Evolutionary conservation across 176 grass and related monocot genomes (phyloP), one percentile per base, ranked within the genome.

Genomic region (Typha latifolia): DNA sequence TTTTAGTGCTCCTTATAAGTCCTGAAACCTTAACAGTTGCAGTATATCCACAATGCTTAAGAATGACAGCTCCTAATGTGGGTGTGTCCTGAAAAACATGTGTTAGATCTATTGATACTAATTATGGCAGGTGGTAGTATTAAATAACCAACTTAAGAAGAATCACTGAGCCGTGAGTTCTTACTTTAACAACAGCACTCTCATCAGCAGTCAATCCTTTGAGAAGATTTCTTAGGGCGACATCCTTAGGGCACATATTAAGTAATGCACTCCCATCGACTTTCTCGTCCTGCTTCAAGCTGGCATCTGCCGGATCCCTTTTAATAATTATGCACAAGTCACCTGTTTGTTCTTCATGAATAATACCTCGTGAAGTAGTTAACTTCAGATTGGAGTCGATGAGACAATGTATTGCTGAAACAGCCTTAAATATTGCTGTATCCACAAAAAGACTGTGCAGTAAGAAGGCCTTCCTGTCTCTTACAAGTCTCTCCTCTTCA

Each of bases 151-250:
- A 66, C 9, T 43, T 9, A 43, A 43, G 5, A 43, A 43, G 37
- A 43, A 43, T 43, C 37, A 43, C 7, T 43, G 37, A 52, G 76
- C 18, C n/a, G 12, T 34, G 70, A 48, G 22, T 3, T 56, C 66
- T 82, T 77, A 99, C 94, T 84, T 93, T 93, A 73, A 82, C 77
- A 56, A 80, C 57, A 7, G 85, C 81, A 52, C 56, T 87, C 72
- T 99, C 94, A 79, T 99, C 89, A 68, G 86, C 87, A 47, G 89
- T 90, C 68, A 99, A 86, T 62, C 94, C 94, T 82, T 99, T 99
- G 9, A 99, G 78, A 84, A 99, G 80, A 81, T 99, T 99, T 64
- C 77, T 93, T 81, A 77, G 77, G 48, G 94, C 68, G 52, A 85
- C 62, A 79, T 93, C 89, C 80, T 82, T 77, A 67, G 66, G 14